Base-by-base conservation (phyloP, 2,329 filamentous ascomycete genomes). In the Aspergillus latus region DNA sequence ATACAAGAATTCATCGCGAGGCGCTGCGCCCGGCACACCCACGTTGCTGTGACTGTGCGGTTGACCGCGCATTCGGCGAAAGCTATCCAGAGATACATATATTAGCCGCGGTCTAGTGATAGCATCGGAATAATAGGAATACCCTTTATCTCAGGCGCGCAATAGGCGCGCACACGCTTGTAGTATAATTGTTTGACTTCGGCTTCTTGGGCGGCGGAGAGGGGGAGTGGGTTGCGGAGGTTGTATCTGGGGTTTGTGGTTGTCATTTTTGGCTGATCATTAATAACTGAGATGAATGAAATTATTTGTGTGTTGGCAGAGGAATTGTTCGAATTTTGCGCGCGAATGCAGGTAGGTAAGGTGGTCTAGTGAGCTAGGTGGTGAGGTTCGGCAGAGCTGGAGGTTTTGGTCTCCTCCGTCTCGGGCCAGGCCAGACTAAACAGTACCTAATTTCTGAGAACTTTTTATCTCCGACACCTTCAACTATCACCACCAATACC, bases 1-100 rank as follows among this genome's bases (percentile, higher is more conserved):
- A 99, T 97, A 79, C 94, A 99, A 59, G 80, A 82, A 77, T 99
- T 99, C 94, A 99, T 99, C 36, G 82, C 81, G 60, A 88, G 86
- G 67, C 92, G 88, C 69, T 92, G 83, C 48, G 82, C 76, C 52
- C 91, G 88, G 79, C 94, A 99, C 52, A 86, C 84, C 80, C 94
- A 97, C 10, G 92, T 88, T 57, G 94, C 89, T 55, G 88, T 92
- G 66, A 97, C 84, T 5, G 92, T 97, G 62, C 90, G 89, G 70
- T 88, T 87, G 49, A 88, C 82, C 52, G 92, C 92, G 81, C 94
- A 99, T 64, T 88, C 86, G 56, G 94, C 94, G 72, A 99, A 99
- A 59, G 89, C 93, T 97, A 65, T 4, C n/a, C 8, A n/a, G 5
- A 36, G 32, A 36, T 36, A 36, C 8, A 36, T 36, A 36, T 36